Evolutionary conservation across 2,329 filamentous ascomycete genomes (phyloP).

Genomic region (Aspergillus sp.): DNA sequence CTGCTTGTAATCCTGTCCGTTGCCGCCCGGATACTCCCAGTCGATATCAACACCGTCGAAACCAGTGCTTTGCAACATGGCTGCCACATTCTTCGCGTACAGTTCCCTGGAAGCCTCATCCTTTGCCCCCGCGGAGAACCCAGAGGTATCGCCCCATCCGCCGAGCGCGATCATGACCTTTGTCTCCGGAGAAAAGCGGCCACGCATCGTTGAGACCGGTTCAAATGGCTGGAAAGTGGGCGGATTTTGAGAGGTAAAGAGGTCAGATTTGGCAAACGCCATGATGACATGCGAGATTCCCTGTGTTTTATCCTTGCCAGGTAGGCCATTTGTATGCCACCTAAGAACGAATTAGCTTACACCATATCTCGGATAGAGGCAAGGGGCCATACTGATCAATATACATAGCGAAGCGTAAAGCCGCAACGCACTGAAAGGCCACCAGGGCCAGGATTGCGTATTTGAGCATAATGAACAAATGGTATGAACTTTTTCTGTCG

Average conservation of each 20-base stretch:
- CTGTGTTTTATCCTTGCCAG: constrained; percentile 38
- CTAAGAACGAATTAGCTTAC: constrained; percentile 31
- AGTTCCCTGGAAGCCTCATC: constrained; percentile 56
- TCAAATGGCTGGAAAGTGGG: constrained; percentile 59
- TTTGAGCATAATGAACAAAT: constrained; percentile 31
- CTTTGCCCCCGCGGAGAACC: constrained; percentile 63
- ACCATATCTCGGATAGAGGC: rapidly evolving
- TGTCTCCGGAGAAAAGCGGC: constrained; percentile 58
- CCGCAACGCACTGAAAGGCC: constrained; percentile 34
- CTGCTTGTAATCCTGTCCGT: constrained; percentile 70
- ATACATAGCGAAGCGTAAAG: constrained; percentile 49
- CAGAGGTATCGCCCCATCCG: constrained; percentile 72
- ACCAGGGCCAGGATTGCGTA: constrained; percentile 33
- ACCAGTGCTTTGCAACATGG: constrained; percentile 64
- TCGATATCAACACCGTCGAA: constrained; percentile 74
- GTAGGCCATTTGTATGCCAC: constrained; percentile 48
- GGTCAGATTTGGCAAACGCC: constrained; percentile 57
- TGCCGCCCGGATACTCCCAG: constrained; percentile 68
- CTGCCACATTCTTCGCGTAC: constrained; percentile 68
- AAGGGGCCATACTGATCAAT: constrained; percentile 50
- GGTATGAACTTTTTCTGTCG: neutral
- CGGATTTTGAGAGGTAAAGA: constrained; percentile 53
- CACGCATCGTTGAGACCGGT: constrained; percentile 55
- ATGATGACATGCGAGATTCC: constrained; percentile 61
- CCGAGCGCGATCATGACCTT: constrained; percentile 74